phyloP scores from a whole-genome alignment of 208 protist species.

The Wallacemonas collosoma region DNA sequence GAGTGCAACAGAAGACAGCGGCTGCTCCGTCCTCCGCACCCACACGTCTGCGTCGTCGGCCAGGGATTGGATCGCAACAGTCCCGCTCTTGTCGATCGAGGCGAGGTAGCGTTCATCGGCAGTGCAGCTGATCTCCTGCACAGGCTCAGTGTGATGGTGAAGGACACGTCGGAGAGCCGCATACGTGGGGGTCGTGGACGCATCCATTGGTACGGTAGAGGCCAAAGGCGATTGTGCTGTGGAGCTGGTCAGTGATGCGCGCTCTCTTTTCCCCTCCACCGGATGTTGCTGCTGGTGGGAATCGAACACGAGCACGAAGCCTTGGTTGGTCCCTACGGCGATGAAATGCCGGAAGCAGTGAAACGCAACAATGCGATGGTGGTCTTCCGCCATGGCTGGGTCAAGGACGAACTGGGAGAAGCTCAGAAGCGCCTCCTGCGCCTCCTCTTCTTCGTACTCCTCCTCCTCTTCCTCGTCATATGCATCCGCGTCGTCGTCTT shows the following conservation, averaged over 20 bases:
- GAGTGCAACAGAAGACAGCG: constrained; percentile 54
- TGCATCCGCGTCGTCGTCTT: constrained; percentile 34
- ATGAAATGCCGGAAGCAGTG: constrained; percentile 44
- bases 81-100: constrained; percentile 55
- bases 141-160: constrained; percentile 41
- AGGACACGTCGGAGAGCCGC: background rate
- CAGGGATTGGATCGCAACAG: constrained; percentile 44
- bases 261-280: background rate
- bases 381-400: constrained; percentile 27
- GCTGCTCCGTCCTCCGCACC: constrained; percentile 42
- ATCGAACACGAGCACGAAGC: constrained; percentile 54
- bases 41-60: constrained; percentile 39
- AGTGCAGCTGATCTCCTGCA: constrained; percentile 68
- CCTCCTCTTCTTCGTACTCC: constrained; percentile 25
- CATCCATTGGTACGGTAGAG: background rate
- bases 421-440: constrained; percentile 52
- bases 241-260: no score
- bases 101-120: constrained; percentile 47
- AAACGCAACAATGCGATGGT: constrained; percentile 67
- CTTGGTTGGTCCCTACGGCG: constrained; percentile 75
- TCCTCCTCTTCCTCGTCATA: constrained; percentile 27
- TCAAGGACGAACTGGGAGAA: constrained; percentile 45
- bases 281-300: background rate
- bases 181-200: background rate
- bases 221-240: background rate